Evolutionary conservation across 768 basidiomycete species (phyloP).

Genomic region (Sarcomyxa edulis): DNA sequence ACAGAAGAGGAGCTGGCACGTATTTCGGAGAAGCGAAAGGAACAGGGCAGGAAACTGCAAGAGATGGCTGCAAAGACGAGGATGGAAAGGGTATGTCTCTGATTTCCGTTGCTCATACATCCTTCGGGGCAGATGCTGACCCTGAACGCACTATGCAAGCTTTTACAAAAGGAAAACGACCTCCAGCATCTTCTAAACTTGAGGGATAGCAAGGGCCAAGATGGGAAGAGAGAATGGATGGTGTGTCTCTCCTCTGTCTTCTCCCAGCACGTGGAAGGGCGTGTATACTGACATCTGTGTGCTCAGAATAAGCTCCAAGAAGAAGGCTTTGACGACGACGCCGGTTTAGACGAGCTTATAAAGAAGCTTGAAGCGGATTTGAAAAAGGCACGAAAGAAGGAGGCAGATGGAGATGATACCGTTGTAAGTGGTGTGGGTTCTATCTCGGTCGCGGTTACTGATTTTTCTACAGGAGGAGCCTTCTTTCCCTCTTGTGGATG

Average conservation of each 20-base stretch:
- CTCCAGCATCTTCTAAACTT: conserved; percentile 60
- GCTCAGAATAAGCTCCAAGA: conserved; percentile 51
- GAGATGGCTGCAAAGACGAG: conserved; percentile 86
- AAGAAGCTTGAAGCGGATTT: conserved; percentile 82
- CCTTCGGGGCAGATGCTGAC: background rate
- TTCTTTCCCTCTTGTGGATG: conserved; percentile 86
- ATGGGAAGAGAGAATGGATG: conserved; percentile 73
- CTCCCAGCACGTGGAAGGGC: no score
- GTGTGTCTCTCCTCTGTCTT: conserved; percentile 29
- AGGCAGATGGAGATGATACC: conserved; percentile 66
- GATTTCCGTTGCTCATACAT: background rate
- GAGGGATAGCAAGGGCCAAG: conserved; percentile 52
- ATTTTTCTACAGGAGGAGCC: conserved; percentile 59
- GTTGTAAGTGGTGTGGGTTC: conserved; percentile 25
- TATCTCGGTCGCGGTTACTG: background rate
- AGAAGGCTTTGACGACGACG: conserved; percentile 77
- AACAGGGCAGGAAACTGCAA: conserved; percentile 85
- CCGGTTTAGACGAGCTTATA: conserved; percentile 72
- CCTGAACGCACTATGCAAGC: no score
- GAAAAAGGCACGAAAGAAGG: conserved; percentile 77
- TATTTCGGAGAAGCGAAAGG: conserved; percentile 72
- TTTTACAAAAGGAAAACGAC: conserved; percentile 73
- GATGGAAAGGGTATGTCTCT: conserved; percentile 66
- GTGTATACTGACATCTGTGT: background rate
- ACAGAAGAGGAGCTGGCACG: conserved; percentile 85